A percentile compares a stretch with the other conserved stretches of the same genome.
phyloP scores from a whole-genome alignment of 805 yeast species.

The Kluyveromyces starmeri region DNA sequence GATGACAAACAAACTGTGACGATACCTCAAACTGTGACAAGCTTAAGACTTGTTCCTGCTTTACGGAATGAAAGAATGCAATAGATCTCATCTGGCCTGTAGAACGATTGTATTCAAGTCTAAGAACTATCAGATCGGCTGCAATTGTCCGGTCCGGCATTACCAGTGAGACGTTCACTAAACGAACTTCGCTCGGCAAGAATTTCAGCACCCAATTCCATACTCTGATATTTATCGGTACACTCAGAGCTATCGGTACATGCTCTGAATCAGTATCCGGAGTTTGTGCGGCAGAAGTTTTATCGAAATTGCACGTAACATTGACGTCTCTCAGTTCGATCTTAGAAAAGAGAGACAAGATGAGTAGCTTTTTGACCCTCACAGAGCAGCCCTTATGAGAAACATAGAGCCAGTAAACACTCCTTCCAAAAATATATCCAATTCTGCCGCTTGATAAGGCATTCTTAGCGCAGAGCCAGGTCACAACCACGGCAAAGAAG shows the following conservation, averaged over 20 bases:
- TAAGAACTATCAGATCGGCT: neutral
- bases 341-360: neutral
- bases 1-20: neutral
- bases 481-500: neutral
- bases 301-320: neutral
- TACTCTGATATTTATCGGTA: neutral
- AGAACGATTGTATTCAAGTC: neutral
- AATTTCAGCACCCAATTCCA: neutral
- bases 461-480: neutral
- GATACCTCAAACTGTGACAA: neutral
- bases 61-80: neutral
- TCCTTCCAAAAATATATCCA: neutral
- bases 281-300: too few species aligned
- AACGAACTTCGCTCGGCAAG: neutral
- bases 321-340: slow-evolving; percentile 1
- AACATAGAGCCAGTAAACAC: neutral
- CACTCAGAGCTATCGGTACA: neutral
- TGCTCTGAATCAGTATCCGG: too few species aligned
- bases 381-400: neutral
- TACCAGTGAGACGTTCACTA: neutral
- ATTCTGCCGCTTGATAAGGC: neutral
- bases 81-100: neutral
- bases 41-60: neutral
- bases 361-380: neutral
- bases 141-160: neutral